Conservation (phyloP, 1,284 basidiomycete species). For the Sanguinoderma infundibulare region DNA sequence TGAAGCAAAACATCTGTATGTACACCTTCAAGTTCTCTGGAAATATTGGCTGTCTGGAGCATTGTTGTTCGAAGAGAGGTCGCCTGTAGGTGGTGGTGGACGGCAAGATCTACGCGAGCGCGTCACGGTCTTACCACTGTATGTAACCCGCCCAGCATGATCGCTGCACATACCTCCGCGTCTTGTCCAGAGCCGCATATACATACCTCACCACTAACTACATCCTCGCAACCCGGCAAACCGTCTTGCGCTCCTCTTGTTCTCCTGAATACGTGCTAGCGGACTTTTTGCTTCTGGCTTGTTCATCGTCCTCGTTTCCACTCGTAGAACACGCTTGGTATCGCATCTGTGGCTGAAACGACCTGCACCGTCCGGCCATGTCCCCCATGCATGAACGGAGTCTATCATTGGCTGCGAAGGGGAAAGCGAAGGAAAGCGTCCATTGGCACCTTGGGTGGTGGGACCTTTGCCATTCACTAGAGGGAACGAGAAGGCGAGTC, state of each 20-base stretch:
- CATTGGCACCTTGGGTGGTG: conserved; percentile 73
- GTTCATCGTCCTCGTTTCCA: not conserved
- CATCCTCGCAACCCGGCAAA: not conserved
- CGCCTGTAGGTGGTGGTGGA: not conserved
- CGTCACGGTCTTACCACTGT: too few species aligned
- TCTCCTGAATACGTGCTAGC: not conserved
- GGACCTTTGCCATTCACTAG: conserved; percentile 66
- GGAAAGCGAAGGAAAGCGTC: conserved; percentile 57
- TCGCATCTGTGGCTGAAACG: not conserved
- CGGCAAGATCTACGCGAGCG: not conserved
- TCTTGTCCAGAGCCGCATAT: not conserved
- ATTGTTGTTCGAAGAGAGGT: conserved; percentile 17
- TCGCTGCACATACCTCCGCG: not conserved
- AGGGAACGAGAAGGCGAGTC: conserved; percentile 56
- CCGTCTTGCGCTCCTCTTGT: not conserved
- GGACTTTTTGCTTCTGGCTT: not conserved
- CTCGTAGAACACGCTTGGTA: not conserved
- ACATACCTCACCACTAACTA: not conserved
- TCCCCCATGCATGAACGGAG: conserved; percentile 34
- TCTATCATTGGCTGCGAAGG: conserved; percentile 51
- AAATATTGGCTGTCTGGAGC: conserved; percentile 40
- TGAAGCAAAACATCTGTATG: conserved; percentile 81
- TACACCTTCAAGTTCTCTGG: conserved; percentile 55
- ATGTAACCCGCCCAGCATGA: too few species aligned
- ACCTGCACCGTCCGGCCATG: not conserved